Percentiles rank a stretch among this genome's conserved stretches.
Evolutionary conservation across 768 basidiomycete genomes (phyloP).

Genomic region (Solioccasus polychromus): DNA sequence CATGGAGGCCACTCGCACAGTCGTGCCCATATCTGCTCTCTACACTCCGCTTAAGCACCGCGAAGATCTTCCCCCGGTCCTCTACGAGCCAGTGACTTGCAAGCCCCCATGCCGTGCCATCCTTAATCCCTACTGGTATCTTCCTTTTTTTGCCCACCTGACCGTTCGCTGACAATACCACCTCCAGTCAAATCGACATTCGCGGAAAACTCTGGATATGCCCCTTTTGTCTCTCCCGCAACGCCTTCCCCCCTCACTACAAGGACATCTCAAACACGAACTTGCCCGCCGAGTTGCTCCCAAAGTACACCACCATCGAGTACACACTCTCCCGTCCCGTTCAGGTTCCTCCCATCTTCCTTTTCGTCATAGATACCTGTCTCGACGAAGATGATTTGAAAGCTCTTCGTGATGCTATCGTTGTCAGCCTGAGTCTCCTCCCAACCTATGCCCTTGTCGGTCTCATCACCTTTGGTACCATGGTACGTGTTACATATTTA

Average conservation of each 20-base stretch:
- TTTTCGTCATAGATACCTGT: slow-evolving; percentile 97
- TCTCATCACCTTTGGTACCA: slow-evolving; percentile 94
- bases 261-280: slow-evolving; percentile 98
- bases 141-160: slow-evolving; percentile 6
- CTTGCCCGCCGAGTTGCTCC: slow-evolving; percentile 91
- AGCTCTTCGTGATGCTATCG: slow-evolving; percentile 90
- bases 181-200: slow-evolving; percentile 90
- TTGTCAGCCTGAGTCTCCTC: slow-evolving; percentile 88
- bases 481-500: slow-evolving; percentile 52
- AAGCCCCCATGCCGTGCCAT: slow-evolving; percentile 97
- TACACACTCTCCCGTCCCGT: slow-evolving; percentile 94
- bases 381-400: slow-evolving; percentile 94
- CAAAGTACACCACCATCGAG: slow-evolving; percentile 99
- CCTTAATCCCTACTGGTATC: slow-evolving; percentile 94
- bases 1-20: slow-evolving; percentile 96
- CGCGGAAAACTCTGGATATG: slow-evolving; percentile 99
- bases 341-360: slow-evolving; percentile 92
- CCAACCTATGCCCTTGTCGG: slow-evolving; percentile 95
- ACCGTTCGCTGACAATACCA: not conserved
- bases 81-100: slow-evolving; percentile 98
- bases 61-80: slow-evolving; percentile 91
- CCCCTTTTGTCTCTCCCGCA: slow-evolving; percentile 95
- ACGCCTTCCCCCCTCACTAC: slow-evolving; percentile 97
- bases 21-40: slow-evolving; percentile 96
- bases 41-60: slow-evolving; percentile 94